Evolutionary conservation across 805 yeast species (phyloP).

Genomic region (Metschnikowia continentalis): DNA sequence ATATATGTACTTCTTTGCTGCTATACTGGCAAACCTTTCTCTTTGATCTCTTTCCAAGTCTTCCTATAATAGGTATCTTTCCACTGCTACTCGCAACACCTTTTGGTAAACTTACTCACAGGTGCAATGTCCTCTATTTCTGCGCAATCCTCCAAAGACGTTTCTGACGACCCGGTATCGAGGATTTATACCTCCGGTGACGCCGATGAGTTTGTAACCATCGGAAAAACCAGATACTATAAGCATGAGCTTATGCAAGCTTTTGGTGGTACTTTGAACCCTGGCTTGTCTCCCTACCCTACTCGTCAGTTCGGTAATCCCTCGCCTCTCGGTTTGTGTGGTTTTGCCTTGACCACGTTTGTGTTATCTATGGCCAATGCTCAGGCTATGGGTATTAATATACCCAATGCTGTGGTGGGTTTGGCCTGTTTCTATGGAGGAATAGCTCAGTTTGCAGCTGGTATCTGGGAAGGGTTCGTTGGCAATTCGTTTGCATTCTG

Average conservation of each 20-base stretch:
- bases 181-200: conserved; percentile 31
- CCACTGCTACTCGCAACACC: neutral
- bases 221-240: conserved; percentile 29
- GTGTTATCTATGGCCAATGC: conserved; percentile 19
- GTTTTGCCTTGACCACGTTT: conserved; percentile 19
- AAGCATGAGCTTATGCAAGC: conserved; percentile 36
- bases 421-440: conserved; percentile 21
- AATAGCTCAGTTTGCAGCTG: conserved; percentile 18
- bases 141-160: conserved; percentile 11
- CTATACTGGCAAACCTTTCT: neutral
- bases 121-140: conserved; percentile 13
- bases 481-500: conserved; percentile 20
- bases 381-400: conserved; percentile 18
- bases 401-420: conserved; percentile 15
- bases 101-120: neutral
- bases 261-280: conserved; percentile 34
- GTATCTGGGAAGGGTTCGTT: conserved; percentile 18
- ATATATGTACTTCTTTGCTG: neutral
- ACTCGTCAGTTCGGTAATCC: conserved; percentile 46
- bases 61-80: neutral
- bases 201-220: conserved; percentile 28
- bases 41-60: neutral
- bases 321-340: conserved; percentile 20
- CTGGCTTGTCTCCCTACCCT: conserved; percentile 37
- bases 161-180: conserved; percentile 9